Evolutionary conservation across 2,329 filamentous ascomycete genomes (phyloP).

Genomic region (Sporothrix humicola): DNA sequence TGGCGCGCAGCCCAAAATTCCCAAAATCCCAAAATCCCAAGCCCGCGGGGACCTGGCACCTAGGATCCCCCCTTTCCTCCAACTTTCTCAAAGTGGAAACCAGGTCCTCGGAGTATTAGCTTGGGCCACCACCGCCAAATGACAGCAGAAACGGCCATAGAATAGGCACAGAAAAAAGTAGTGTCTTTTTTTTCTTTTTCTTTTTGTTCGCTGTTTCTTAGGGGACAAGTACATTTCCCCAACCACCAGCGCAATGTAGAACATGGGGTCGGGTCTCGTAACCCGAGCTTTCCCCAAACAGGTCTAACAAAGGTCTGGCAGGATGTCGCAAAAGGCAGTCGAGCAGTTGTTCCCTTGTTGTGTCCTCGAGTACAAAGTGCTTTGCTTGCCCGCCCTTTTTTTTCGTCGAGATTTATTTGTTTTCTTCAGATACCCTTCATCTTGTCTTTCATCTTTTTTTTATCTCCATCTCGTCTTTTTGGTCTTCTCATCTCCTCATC

Average conservation of each 20-base stretch:
- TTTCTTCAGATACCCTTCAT: conserved; percentile 9
- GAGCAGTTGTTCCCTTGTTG: not conserved
- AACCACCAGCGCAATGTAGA: conserved; percentile 6
- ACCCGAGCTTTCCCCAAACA: conserved; percentile 30
- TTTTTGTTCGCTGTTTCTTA: not conserved
- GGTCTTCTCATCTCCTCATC: not conserved
- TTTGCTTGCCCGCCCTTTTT: conserved; percentile 28
- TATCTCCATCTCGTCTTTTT: not conserved
- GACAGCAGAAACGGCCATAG: not conserved
- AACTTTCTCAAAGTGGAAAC: not conserved
- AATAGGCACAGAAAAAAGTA: conserved; percentile 12
- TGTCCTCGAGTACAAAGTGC: conserved; percentile 28
- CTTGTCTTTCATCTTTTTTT: not conserved
- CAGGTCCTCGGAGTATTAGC: conserved; percentile 8
- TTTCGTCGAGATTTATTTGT: not conserved
- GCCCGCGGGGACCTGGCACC: not conserved
- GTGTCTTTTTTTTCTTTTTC: not conserved
- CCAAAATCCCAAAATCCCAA: not conserved
- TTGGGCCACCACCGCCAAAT: too few relatives aligned
- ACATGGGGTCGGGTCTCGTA: conserved; percentile 31
- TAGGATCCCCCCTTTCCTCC: not conserved
- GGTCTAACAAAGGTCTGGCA: conserved; percentile 15
- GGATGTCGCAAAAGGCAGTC: not conserved
- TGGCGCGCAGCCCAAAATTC: not conserved
- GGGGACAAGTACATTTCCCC: not conserved